These are phyloP conservation scores for Microbotryomycetes sp. DNA, from an alignment of 1,284 basidiomycete genomes.

Conservation along the genomic window DNA sequence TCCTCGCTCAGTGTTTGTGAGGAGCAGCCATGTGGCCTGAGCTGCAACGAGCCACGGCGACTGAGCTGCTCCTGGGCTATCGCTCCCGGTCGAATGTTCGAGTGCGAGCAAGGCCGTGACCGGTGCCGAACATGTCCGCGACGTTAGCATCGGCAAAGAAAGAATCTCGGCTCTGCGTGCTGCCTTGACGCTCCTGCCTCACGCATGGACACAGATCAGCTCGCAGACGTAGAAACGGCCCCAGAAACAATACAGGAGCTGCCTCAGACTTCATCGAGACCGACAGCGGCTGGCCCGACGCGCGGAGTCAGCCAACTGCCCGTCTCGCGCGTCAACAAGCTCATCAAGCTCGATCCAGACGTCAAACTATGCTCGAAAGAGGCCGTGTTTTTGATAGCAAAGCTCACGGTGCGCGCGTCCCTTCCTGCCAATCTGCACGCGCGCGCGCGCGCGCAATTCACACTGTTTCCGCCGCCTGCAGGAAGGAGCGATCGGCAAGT, in stretches of 20 bases:
- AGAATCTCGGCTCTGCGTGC: too few relatives aligned
- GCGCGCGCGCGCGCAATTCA: too few relatives aligned
- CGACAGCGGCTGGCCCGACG: too few relatives aligned
- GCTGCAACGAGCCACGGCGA: neutral
- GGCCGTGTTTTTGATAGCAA: slow-evolving; percentile 44
- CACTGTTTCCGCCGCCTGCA: slow-evolving; percentile 8
- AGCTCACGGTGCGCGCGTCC: slow-evolving; percentile 40
- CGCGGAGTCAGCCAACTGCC: slow-evolving; percentile 34
- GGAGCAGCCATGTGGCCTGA: neutral
- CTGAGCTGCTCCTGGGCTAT: too few relatives aligned
- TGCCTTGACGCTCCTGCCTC: too few relatives aligned
- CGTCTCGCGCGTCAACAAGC: slow-evolving; percentile 42
- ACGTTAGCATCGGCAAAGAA: too few relatives aligned
- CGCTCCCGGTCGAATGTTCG: neutral
- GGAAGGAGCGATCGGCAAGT: slow-evolving; percentile 45
- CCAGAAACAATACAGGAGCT: too few relatives aligned
- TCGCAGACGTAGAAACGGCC: too few relatives aligned
- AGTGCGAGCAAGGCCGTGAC: neutral
- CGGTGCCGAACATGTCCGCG: neutral
- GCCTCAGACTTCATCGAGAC: too few relatives aligned
- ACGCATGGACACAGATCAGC: too few relatives aligned
- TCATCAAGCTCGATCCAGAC: slow-evolving; percentile 46
- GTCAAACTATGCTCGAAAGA: slow-evolving; percentile 44
- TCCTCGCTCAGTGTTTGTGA: too few relatives aligned
- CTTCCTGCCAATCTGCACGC: neutral